Evolutionary conservation across 2,329 filamentous ascomycete genomes (phyloP).

Genomic region (Phialophora chinensis): DNA sequence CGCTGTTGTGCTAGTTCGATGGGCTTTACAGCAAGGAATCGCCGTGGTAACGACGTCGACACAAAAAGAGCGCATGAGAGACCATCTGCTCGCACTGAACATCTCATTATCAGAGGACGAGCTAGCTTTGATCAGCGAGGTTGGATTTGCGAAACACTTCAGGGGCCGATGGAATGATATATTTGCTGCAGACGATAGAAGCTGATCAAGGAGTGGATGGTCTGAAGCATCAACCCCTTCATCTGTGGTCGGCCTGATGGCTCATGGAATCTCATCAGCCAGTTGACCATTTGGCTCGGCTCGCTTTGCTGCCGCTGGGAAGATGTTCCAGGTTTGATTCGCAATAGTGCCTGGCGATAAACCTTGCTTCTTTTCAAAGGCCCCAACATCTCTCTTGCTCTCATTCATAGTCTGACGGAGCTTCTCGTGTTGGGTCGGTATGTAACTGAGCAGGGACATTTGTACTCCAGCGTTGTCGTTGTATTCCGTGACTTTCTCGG

Average conservation of each 20-base stretch:
- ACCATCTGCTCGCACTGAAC: conserved; percentile 16
- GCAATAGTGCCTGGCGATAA: background rate
- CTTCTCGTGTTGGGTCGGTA: background rate
- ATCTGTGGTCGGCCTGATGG: background rate
- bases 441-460: background rate
- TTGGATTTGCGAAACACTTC: conserved; percentile 19
- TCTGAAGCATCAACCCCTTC: background rate
- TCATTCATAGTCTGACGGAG: conserved; percentile 13
- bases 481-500: background rate
- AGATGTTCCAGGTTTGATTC: background rate
- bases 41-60: conserved; percentile 19
- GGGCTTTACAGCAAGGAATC: conserved; percentile 18
- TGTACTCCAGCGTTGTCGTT: background rate
- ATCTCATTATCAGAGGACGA: conserved; percentile 6
- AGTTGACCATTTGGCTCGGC: background rate
- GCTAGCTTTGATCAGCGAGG: conserved; percentile 10
- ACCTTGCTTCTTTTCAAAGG: background rate
- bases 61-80: conserved; percentile 15
- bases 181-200: conserved; percentile 17
- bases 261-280: background rate
- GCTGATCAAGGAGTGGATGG: background rate
- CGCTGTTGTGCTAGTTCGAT: conserved; percentile 15
- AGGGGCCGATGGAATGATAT: conserved; percentile 18
- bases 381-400: background rate
- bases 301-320: background rate